Base-by-base conservation (phyloP, 2,329 filamentous ascomycete genomes). In the Fusarium nematophilum region DNA sequence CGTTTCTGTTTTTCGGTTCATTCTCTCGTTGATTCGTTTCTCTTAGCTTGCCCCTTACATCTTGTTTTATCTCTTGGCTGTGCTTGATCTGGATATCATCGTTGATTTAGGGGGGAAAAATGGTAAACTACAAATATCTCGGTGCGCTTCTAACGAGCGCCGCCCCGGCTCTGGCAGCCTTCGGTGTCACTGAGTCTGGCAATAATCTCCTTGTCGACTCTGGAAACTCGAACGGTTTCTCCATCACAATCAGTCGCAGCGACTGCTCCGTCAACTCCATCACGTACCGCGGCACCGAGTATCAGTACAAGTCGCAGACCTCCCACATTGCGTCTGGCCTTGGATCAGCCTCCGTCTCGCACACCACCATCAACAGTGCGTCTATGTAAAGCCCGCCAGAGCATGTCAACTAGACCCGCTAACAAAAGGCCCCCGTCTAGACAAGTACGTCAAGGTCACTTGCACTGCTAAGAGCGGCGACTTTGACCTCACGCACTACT, bases 181-280 rank as follows among this genome's bases (percentile, higher is more conserved):
- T 81, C 48, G 78, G 77, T 23, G 75, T 76, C 46, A 79, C 76
- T 7, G 72, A 72, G 8, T 75, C 75, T 3, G 73, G 72, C 30
- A 70, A 65, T 53, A 77, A 75, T 59, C 81, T 79, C 54, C 70
- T 81, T 44, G 72, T 83, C 51, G 79, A 84, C 67, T 76, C 81
- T 43, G 80, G 78, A 33, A 81, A 78, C 9, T 53, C 75, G 26
- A 83, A 85, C 58, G 53, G 81, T 3, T 73, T 86, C 46, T 71
- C 80, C 30, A 81, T 86, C 60, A 80, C 79, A 3, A 79, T 86
- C 43, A 80, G 75, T 61, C 76, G 79, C 39, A 77, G 76, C 13
- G 87, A 76, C 69, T 88, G 86, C 62, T 87, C 89, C 63, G 86
- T 90, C 70, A 87, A 81, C 11, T 88, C 86, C 1, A 84, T 90